Evolutionary conservation across 768 basidiomycete species (phyloP), one percentile per base, ranked within the genome.

Genomic region (Phylloporus sp.): DNA sequence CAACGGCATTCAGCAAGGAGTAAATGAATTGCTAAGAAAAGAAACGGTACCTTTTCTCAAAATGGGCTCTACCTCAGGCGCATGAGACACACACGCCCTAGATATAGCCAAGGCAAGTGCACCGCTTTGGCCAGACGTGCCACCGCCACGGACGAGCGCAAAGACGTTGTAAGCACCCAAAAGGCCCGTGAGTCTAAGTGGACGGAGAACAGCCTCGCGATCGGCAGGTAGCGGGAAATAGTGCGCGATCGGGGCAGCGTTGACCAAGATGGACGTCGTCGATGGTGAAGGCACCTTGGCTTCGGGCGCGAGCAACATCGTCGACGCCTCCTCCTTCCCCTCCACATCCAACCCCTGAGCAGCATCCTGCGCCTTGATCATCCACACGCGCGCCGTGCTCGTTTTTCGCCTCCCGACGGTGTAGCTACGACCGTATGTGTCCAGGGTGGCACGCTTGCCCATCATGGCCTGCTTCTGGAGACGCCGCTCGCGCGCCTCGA

Each of bases 91-190:
- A 23, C 93, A 73, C 16, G 82, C 90, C 62, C 85, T 86, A 8
- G 88, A 78, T 52, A 92, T 82, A 34, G 85, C 91, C 53, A 86
- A 79, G 1, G 85, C 81, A 22, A 95, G 72, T 5, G 94, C 94
- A 16, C 86, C 92, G n/a, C 91, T 86, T 66, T 97, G 94, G 3
- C 95, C 93, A 0, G 88, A 86, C n/a, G 80, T 84, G 2, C 95
- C 95, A 13, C 95, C 95, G 5, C 93, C 93, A 26, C 89, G 77
- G 28, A 83, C 83, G 34, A 93, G 75, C 13, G 85, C 80, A 48
- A 85, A 85, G 5, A 85, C 64, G 50, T 86, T 98, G 75, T 84
- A 98, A 24, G 85, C 88, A 18, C 93, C 93, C 11, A 97, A 69
- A 24, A 87, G 73, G 20, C 91, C 91, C 0, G 91, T 82, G 22